Percentiles rank a stretch among this genome's conserved stretches.
Conservation (phyloP, 805 yeast genomes). For the Jamesozyma gamospora region DNA sequence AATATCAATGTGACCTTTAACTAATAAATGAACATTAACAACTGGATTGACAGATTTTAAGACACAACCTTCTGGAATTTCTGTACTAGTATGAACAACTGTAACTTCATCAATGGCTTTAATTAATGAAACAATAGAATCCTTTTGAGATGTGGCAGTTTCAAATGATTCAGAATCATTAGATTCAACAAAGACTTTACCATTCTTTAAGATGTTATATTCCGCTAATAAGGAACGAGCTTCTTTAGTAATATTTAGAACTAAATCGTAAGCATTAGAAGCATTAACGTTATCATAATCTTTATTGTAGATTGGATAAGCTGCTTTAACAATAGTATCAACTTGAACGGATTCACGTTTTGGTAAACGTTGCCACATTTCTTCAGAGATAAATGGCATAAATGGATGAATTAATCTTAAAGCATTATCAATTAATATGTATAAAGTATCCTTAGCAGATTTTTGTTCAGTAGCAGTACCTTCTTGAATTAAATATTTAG, state of each 20-base stretch:
- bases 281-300: slow-evolving; percentile 58
- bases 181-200: slow-evolving; percentile 76
- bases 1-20: slow-evolving; percentile 88
- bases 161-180: slow-evolving; percentile 35
- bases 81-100: slow-evolving; percentile 46
- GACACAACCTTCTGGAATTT: slow-evolving; percentile 84
- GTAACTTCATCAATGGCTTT: slow-evolving; percentile 75
- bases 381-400: slow-evolving; percentile 96
- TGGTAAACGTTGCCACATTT: slow-evolving; percentile 98
- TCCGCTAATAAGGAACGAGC: slow-evolving; percentile 89
- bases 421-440: slow-evolving; percentile 87
- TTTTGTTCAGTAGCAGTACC: slow-evolving; percentile 77
- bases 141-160: slow-evolving; percentile 60
- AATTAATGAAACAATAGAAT: slow-evolving; percentile 82
- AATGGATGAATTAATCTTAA: slow-evolving; percentile 90
- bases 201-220: slow-evolving; percentile 80
- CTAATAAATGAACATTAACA: slow-evolving; percentile 79
- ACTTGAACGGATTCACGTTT: slow-evolving; percentile 65
- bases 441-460: slow-evolving; percentile 89
- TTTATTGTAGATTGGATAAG: slow-evolving; percentile 58
- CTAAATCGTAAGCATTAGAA: slow-evolving; percentile 67
- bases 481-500: slow-evolving; percentile 83
- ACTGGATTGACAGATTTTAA: slow-evolving; percentile 71
- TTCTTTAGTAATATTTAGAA: slow-evolving; percentile 77
- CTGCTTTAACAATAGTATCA: slow-evolving; percentile 65